Evolutionary conservation across 164 flowering plant genomes (phyloP).

Genomic region (Magnolia changhungtana): DNA sequence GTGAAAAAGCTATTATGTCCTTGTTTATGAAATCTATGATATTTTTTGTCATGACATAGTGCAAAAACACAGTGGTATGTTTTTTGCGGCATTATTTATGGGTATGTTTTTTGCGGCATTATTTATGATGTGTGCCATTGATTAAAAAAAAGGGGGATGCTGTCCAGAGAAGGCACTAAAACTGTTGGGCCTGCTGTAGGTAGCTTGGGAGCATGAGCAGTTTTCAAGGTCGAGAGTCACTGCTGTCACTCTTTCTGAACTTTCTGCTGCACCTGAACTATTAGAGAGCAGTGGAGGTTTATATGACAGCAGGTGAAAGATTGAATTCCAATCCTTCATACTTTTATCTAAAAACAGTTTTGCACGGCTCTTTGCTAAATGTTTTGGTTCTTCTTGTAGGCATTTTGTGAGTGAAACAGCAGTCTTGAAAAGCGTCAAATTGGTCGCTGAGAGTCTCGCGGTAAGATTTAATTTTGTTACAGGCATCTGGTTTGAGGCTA

Average conservation of each 20-base stretch:
- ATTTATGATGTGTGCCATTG: too few species aligned
- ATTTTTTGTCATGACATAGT: background rate
- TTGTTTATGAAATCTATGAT: background rate
- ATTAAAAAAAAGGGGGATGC: background rate
- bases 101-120: background rate
- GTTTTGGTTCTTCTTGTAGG: slow-evolving; percentile 36
- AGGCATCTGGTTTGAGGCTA: background rate
- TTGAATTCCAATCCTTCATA: slow-evolving; percentile 3
- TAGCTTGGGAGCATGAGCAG: slow-evolving; percentile 99
- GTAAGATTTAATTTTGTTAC: slow-evolving; percentile 37
- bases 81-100: background rate
- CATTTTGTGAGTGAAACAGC: slow-evolving; percentile 57
- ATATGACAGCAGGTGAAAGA: slow-evolving; percentile 64
- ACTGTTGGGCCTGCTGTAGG: slow-evolving; percentile 53
- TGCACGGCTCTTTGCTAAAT: slow-evolving; percentile 1
- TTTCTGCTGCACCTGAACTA: slow-evolving; percentile 72
- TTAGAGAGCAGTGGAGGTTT: slow-evolving; percentile 79
- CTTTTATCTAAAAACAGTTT: too few species aligned
- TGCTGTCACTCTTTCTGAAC: slow-evolving; percentile 87
- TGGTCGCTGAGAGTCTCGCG: slow-evolving; percentile 94
- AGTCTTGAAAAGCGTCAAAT: slow-evolving; percentile 57
- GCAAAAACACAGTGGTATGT: background rate
- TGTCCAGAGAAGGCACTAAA: slow-evolving; percentile 18
- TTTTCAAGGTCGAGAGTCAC: slow-evolving; percentile 90
- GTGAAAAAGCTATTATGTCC: background rate